Evolutionary conservation across 164 flowering plant species (phyloP).

Genomic region (Magnolia kwangsiensis): DNA sequence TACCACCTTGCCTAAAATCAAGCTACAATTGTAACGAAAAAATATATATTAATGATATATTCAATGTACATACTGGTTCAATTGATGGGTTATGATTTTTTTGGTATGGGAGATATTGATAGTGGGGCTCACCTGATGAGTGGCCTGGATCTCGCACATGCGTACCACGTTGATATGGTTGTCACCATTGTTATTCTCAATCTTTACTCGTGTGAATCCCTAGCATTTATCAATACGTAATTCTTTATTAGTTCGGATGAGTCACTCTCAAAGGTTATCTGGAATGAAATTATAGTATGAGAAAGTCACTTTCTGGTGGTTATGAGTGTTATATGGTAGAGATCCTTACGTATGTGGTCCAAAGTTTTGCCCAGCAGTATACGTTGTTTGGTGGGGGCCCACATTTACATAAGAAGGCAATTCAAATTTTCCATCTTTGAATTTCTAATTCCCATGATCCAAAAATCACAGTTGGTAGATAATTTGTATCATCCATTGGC

Average conservation of each 20-base stretch:
- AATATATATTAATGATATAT: no score
- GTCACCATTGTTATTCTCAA: not conserved
- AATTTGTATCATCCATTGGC: no score
- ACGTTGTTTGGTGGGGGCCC: not conserved
- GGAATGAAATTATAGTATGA: not conserved
- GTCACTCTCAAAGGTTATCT: slow-evolving; percentile 2
- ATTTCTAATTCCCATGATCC: not conserved
- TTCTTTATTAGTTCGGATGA: not conserved
- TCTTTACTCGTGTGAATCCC: no score
- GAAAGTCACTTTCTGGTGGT: slow-evolving; percentile 7
- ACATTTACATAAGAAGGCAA: not conserved
- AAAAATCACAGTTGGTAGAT: no score
- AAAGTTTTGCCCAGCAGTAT: no score
- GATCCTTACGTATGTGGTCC: no score
- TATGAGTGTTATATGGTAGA: not conserved
- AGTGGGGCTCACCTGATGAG: not conserved
- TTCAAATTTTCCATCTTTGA: not conserved
- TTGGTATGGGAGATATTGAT: no score
- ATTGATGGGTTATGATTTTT: not conserved
- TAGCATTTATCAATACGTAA: no score
- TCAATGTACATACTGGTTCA: no score
- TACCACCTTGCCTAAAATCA: no score
- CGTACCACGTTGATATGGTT: not conserved
- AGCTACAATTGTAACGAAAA: no score
- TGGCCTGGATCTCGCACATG: not conserved